phyloP scores from a whole-genome alignment of 75 land plant genomes.

The Sequoia sempervirens region DNA sequence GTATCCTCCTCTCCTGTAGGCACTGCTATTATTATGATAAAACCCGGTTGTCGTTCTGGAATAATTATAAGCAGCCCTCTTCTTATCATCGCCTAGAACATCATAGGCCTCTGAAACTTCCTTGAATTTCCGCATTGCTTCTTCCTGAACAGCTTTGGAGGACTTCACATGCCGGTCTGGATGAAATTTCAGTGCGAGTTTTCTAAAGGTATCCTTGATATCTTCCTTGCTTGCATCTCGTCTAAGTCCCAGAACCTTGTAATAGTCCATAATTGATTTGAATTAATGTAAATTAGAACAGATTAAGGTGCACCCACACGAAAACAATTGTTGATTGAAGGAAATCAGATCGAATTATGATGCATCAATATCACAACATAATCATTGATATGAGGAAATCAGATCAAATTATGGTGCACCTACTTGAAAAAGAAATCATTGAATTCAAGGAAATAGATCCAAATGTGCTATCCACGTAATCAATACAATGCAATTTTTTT shows the following conservation, averaged over 20 bases:
- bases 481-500: not conserved
- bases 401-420: not conserved
- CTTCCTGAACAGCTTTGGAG: conserved; percentile 26
- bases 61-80: conserved; percentile 22
- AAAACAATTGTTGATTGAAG: not conserved
- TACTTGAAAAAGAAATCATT: not conserved
- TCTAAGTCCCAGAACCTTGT: conserved; percentile 55
- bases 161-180: conserved; percentile 65
- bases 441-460: not conserved
- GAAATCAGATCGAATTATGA: not conserved
- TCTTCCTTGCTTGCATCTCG: conserved; percentile 53
- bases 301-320: not conserved
- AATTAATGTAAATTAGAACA: not conserved
- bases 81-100: conserved; percentile 53
- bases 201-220: conserved; percentile 67
- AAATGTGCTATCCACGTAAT: too few species aligned
- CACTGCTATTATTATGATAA: too few species aligned
- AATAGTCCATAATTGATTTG: conserved; percentile 46
- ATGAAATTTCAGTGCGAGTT: conserved; percentile 59
- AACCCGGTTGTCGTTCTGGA: too few species aligned
- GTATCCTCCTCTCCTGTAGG: too few species aligned
- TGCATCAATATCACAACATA: not conserved
- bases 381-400: not conserved
- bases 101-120: conserved; percentile 75
- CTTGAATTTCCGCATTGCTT: conserved; percentile 55